Evolutionary conservation across 2,329 filamentous ascomycete genomes (phyloP), one percentile per base, ranked within the genome.

Genomic region (Coniella lustricola): DNA sequence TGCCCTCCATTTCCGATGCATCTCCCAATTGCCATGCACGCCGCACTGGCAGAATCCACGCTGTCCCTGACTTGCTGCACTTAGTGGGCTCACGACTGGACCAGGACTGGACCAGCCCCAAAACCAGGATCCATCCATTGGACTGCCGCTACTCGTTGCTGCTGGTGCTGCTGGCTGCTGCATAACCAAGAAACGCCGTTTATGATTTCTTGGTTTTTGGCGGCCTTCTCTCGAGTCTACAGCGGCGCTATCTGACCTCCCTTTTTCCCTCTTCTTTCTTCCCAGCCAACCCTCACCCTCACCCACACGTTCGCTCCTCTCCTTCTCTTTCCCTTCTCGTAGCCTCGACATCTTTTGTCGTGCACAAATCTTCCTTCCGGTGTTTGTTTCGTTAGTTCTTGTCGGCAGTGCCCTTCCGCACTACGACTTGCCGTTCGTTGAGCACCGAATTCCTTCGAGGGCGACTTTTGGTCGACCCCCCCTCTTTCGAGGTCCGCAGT

Each of bases 271-370:
- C 29, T 25, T 48, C 51, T 37, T 25, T 25, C 38, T 38, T 44
- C 36, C 33, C 22, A 43, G 37, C 48, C 35, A 33, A n/a, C n/a
- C n/a, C n/a, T n/a, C n/a, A n/a, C n/a, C n/a, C n/a, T 37, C 33
- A 43, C 37, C 35, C 33, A 44, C 44, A 21, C 32, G 31, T 16
- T 38, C 46, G 51, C 46, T 54, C 51, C 38, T 40, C 53, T 57
- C 46, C 52, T 51, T 50, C 39, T 56, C 50, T 52, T 59, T 60
- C 55, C 50, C 51, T 60, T 54, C 53, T 33, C 14, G 17, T 29
- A 29, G 32, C 16, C 17, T 42, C 40, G 55, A 41, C 53, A 50
- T n/a, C 55, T 60, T 57, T 54, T 54, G 55, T 49, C 54, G 53
- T 53, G 53, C 48, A 56, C 56, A 50, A n/a, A 52, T 47, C 49